Evolutionary conservation across 169 alveolate genomes (phyloP), one percentile per base, ranked within the genome.

Genomic region (Perkinsus chesapeaki): DNA sequence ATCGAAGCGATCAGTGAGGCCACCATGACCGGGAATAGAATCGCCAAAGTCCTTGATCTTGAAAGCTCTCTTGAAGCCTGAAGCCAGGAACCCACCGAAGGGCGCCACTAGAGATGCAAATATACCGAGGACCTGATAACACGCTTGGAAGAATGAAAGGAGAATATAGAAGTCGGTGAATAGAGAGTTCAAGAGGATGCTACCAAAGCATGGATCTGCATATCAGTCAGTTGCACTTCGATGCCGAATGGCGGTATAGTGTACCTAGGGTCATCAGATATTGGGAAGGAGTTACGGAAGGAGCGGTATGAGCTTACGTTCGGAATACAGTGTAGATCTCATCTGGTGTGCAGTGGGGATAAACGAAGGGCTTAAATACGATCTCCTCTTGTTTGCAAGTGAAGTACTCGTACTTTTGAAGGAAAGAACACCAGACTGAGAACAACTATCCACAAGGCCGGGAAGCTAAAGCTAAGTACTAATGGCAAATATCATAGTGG

Each of bases 21-120:
- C 99, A 0, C 99, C 99, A 96, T 99, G 99, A 20, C 99, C 99
- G 39, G 99, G 99, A 43, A 99, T 99, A 36, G 98, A 93, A 72
- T 98, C 98, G 10, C 99, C 99, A 95, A 99, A 99, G 96, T 99
- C 99, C 97, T 99, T 99, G 73, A 99, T 98, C 92, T 98, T 97
- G 48, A 99, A 96, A 37, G 99, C 99, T 94, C 99, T 97, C 96
- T 99, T 99, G 94, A 99, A 96, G n/a, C 99, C 99, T 0, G 99
- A 98, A 16, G 99, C 99, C 91, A 99, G 98, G 95, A 99, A 99
- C 19, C 99, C 99, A 48, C 99, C 99, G 94, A 99, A 99, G 73
- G 99, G 99, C 34, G 99, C 99, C 92, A 98, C 96, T 37, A 99
- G 95, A 39, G 99, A 98, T 3, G 99, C 99, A 94, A 99, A 99